Percentiles rank a stretch among this genome's conserved stretches.
phyloP scores from a whole-genome alignment of 2,329 filamentous ascomycete genomes.

The Fusarium tricinctum region DNA sequence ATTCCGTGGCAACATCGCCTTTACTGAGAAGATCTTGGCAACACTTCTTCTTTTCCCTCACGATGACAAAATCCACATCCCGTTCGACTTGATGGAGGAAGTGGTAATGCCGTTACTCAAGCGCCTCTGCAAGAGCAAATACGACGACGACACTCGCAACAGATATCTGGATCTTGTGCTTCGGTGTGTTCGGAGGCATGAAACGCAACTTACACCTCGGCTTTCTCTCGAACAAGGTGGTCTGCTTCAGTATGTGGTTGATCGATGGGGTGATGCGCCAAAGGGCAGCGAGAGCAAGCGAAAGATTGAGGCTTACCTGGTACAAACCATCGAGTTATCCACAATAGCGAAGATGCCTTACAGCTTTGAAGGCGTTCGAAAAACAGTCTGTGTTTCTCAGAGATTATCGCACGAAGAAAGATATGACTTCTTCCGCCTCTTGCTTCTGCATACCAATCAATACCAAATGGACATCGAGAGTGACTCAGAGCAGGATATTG shows the following conservation, averaged over 20 bases:
- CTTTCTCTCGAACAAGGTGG: constrained; percentile 3
- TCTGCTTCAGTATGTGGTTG: constrained; percentile 26
- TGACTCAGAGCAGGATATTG: constrained; percentile 10
- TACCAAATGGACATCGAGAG: constrained; percentile 47
- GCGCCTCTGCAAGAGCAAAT: constrained; percentile 31
- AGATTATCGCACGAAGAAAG: constrained; percentile 4
- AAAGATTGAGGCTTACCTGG: constrained; percentile 5
- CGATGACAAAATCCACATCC: constrained; percentile 19
- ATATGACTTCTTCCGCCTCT: constrained; percentile 46
- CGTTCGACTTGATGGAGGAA: constrained; percentile 36
- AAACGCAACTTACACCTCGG: not conserved
- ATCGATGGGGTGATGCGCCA: constrained; percentile 29
- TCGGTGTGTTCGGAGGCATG: constrained; percentile 19
- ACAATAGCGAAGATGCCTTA: not conserved
- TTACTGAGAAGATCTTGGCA: constrained; percentile 32
- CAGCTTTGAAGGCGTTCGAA: not conserved
- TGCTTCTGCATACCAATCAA: constrained; percentile 35
- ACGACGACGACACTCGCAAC: constrained; percentile 21
- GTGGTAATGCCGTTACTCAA: constrained; percentile 44
- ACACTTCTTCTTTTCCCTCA: constrained; percentile 16
- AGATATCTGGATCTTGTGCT: constrained; percentile 38
- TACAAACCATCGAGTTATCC: constrained; percentile 21
- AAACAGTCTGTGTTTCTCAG: not conserved
- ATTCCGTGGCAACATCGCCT: constrained; percentile 35
- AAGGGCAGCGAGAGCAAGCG: constrained; percentile 1